Evolutionary conservation across 2,329 filamentous ascomycete genomes (phyloP).

Genomic region (Clarireedia hainanense): DNA sequence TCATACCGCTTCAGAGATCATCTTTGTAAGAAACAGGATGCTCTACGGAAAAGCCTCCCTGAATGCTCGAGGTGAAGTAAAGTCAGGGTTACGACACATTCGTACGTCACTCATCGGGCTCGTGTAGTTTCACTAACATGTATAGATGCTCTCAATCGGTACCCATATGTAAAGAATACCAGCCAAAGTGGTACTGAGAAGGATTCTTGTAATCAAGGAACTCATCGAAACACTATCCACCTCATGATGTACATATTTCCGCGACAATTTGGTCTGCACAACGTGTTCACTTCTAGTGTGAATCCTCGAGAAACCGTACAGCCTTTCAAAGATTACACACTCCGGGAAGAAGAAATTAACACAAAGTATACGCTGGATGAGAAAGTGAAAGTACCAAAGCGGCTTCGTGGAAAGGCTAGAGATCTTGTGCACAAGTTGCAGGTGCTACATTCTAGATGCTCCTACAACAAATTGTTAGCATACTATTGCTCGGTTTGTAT

Average conservation of each 20-base stretch:
- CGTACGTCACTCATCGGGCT: constrained; percentile 46
- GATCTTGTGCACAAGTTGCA: constrained; percentile 62
- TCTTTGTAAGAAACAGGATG: constrained; percentile 75
- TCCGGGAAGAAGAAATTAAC: constrained; percentile 75
- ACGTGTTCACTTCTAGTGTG: constrained; percentile 72
- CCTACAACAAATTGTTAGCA: constrained; percentile 69
- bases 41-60: constrained; percentile 72
- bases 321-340: constrained; percentile 74
- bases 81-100: constrained; percentile 71
- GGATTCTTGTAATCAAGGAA: constrained; percentile 15
- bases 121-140: constrained; percentile 19
- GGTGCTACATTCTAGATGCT: constrained; percentile 62
- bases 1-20: constrained; percentile 50
- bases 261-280: constrained; percentile 80
- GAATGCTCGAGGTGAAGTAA: constrained; percentile 58
- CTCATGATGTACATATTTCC: constrained; percentile 93
- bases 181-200: constrained; percentile 5
- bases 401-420: constrained; percentile 56
- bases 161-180: constrained; percentile 29
- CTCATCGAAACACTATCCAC: constrained; percentile 52
- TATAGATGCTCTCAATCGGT: constrained; percentile 74
- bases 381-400: constrained; percentile 45
- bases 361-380: constrained; percentile 20
- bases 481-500: constrained; percentile 64
- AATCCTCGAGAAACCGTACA: constrained; percentile 61